Evolutionary conservation across 2,329 filamentous ascomycete species (phyloP).

Genomic region (Sporothrix protearum): DNA sequence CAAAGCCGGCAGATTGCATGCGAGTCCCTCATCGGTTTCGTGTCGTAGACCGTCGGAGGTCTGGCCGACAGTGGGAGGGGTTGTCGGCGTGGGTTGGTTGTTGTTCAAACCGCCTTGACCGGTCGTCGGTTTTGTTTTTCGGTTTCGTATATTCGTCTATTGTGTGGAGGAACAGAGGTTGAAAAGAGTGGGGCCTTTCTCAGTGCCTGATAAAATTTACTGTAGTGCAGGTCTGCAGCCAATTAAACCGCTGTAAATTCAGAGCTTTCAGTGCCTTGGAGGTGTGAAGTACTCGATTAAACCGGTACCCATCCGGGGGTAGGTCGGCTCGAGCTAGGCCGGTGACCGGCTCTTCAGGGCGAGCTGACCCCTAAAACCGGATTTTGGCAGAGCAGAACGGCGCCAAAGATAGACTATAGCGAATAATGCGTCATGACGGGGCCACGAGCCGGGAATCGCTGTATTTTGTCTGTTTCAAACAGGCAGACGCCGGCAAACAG

Average conservation of each 20-base stretch:
- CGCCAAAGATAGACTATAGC: not conserved
- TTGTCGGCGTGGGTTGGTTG: not conserved
- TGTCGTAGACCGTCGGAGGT: not conserved
- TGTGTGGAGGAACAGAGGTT: conserved; percentile 3
- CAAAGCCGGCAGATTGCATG: conserved; percentile 29
- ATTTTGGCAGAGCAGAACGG: not conserved
- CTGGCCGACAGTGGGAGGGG: not conserved
- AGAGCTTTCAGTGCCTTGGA: not conserved
- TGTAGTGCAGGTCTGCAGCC: not conserved
- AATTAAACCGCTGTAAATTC: conserved; percentile 16
- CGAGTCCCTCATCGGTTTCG: conserved; percentile 26
- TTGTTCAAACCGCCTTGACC: not conserved
- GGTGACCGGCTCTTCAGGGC: not conserved
- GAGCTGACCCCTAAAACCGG: not conserved
- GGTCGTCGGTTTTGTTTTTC: not conserved
- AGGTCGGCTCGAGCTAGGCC: not conserved
- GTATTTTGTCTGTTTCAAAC: too few relatives aligned
- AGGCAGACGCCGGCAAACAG: conserved; percentile 10
- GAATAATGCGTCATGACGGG: conserved; percentile 15
- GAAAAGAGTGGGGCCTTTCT: not conserved
- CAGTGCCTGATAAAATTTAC: not conserved
- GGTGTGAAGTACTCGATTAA: not conserved
- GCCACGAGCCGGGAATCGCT: not conserved
- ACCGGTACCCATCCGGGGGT: conserved; percentile 6
- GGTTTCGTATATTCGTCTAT: not conserved